Percentiles rank a stretch among this genome's conserved stretches.
Conservation (phyloP, 768 basidiomycete species). For the Gloeostereum incarnatum region DNA sequence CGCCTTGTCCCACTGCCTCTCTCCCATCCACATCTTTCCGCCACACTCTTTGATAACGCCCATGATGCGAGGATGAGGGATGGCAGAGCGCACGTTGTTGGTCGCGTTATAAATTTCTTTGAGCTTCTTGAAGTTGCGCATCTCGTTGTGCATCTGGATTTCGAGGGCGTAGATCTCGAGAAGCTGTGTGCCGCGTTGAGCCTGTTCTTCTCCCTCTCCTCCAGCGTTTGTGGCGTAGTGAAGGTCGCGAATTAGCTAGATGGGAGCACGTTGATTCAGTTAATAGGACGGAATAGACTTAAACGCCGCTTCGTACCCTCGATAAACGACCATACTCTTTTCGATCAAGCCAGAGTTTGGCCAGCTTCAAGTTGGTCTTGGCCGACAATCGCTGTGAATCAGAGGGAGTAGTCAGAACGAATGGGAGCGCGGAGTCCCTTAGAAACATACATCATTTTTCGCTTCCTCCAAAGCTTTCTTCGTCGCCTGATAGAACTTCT, state of each 20-base stretch:
- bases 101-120: constrained; percentile 99
- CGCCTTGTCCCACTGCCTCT: constrained; percentile 95
- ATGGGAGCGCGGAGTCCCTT: no score
- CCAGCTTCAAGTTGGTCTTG: constrained; percentile 95
- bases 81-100: constrained; percentile 86
- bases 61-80: constrained; percentile 97
- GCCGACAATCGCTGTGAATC: constrained; percentile 70
- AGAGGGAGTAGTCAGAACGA: constrained; percentile 4
- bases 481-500: constrained; percentile 93
- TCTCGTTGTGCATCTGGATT: constrained; percentile 99
- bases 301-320: constrained; percentile 38
- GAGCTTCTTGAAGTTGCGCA: constrained; percentile 90
- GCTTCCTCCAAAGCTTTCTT: constrained; percentile 85
- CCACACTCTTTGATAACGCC: constrained; percentile 99
- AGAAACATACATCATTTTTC: constrained; percentile 74
- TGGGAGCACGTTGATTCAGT: background rate
- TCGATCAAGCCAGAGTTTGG: constrained; percentile 94
- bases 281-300: background rate
- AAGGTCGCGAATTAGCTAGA: constrained; percentile 78
- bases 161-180: constrained; percentile 97
- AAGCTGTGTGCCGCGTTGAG: constrained; percentile 89
- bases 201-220: constrained; percentile 63
- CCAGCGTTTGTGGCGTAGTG: constrained; percentile 53
- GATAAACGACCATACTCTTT: constrained; percentile 82
- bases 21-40: constrained; percentile 99